Base-by-base conservation (phyloP, 257 asterid species). In the Phtheirospermum japonicum region DNA sequence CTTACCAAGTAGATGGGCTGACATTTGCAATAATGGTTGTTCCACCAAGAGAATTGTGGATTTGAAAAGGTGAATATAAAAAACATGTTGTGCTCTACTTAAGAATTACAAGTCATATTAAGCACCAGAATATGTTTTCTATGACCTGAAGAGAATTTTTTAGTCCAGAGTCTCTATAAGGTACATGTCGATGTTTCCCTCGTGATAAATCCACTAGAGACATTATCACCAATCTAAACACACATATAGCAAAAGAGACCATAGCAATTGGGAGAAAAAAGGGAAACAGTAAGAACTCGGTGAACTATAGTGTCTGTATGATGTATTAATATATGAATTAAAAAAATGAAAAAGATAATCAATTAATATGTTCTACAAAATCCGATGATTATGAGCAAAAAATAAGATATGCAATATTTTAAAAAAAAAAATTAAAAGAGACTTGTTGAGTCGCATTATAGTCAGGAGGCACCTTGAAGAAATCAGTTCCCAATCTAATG, bases 31-130 rank as follows among this genome's bases (percentile, higher is more conserved):
- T 89, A 18, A 89, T 84, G 71, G 93, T 66, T 10, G 95, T 89
- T 62, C 96, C 93, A 61, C 96, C 96, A 31, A 88, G 90, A 66
- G 96, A 88, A 76, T 88, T 95, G 95, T 88, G 85, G 75, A 80
- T 36, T 51, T 52, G 72, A 26, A 62, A 23, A 58, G 64, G 72
- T 57, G 57, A 26, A 63, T 9, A 59, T 42, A 61, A 67, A 61
- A 23, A 67, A 62, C 32, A 26, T 11, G 18, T 59, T 14, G 31
- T 46, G 30, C 28, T 61, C 61, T 17, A 70, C 69, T 16, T 51
- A 52, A 53, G 46, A 67, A 56, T 62, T 57, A 53, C 36, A 17
- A 64, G 32, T 45, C 49, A n/a, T n/a, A 57, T 31, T 28, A 4
- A 12, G 12, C 13, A 16, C 45, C 49, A 64, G 68, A 34, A 33